A percentile compares a stretch with the other conserved stretches of the same genome.
phyloP scores from a whole-genome alignment of 164 flowering plant genomes.

The Amborella trichopoda region DNA sequence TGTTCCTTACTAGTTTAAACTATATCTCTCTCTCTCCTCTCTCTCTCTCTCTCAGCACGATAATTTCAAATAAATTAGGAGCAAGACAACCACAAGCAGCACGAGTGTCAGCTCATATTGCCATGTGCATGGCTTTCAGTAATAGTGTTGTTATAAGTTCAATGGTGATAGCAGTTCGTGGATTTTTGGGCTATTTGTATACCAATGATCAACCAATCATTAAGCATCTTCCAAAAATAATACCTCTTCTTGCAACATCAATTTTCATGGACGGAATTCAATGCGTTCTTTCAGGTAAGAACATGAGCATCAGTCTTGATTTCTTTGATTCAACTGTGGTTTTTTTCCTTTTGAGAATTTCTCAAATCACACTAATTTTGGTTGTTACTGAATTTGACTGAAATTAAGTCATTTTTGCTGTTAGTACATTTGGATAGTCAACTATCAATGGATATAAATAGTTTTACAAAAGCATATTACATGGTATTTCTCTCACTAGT shows the following conservation, averaged over 20 bases:
- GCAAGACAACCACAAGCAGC: conserved; percentile 58
- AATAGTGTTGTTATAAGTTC: conserved; percentile 35
- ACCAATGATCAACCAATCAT: conserved; percentile 59
- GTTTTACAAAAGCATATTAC: too few relatives aligned
- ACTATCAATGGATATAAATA: too few relatives aligned
- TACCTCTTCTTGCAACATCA: conserved; percentile 57
- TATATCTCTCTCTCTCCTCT: not conserved
- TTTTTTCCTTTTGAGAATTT: too few relatives aligned
- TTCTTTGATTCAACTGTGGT: too few relatives aligned
- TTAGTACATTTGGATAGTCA: too few relatives aligned
- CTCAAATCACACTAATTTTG: too few relatives aligned
- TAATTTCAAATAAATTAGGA: conserved; percentile 79
- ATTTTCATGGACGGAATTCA: conserved; percentile 67
- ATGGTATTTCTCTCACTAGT: too few relatives aligned
- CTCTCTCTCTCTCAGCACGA: conserved; percentile 28
- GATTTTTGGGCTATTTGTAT: conserved; percentile 52
- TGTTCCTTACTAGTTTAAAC: too few relatives aligned
- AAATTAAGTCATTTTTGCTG: too few relatives aligned
- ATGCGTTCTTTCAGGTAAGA: conserved; percentile 70
- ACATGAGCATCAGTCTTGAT: too few relatives aligned
- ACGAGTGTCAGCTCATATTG: conserved; percentile 42
- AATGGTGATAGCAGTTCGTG: conserved; percentile 32
- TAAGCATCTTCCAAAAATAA: conserved; percentile 41
- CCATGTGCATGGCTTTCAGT: conserved; percentile 22
- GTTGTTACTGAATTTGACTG: too few relatives aligned